Conservation (phyloP, 2,329 filamentous ascomycete species). For the Aureobasidium melanogenum region DNA sequence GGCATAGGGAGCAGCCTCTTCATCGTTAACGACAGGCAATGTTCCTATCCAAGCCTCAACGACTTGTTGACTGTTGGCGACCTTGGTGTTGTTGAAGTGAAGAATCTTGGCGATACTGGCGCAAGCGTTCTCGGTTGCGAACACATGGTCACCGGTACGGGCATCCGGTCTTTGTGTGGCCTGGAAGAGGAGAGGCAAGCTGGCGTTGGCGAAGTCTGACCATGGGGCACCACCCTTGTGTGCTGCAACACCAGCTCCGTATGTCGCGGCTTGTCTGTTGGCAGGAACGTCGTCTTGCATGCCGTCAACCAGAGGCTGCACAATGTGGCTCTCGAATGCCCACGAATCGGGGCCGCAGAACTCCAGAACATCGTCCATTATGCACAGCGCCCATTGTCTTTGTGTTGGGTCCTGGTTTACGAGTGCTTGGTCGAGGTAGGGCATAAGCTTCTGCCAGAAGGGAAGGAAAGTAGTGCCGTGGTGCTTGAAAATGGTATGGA, state of each 20-base stretch:
- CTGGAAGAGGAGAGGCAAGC: slow-evolving; percentile 75
- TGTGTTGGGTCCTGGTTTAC: slow-evolving; percentile 76
- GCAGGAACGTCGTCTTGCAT: slow-evolving; percentile 79
- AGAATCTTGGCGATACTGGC: slow-evolving; percentile 95
- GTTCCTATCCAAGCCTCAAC: slow-evolving; percentile 84
- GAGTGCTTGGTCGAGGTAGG: slow-evolving; percentile 80
- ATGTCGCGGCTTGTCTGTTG: slow-evolving; percentile 90
- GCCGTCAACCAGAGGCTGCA: slow-evolving; percentile 76
- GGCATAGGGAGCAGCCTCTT: slow-evolving; percentile 93
- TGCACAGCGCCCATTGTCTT: slow-evolving; percentile 97
- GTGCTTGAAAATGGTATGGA: slow-evolving; percentile 98
- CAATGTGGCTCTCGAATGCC: slow-evolving; percentile 77
- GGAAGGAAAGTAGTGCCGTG: slow-evolving; percentile 77
- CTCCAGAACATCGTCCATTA: slow-evolving; percentile 95
- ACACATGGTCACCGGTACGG: slow-evolving; percentile 85
- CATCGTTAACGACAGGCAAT: slow-evolving; percentile 84
- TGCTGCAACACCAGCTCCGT: slow-evolving; percentile 90
- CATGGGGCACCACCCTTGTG: slow-evolving; percentile 82
- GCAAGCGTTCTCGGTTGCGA: slow-evolving; percentile 94
- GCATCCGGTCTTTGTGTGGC: slow-evolving; percentile 73
- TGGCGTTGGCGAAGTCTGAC: slow-evolving; percentile 76
- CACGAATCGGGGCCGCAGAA: slow-evolving; percentile 88
- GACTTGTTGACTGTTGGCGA: slow-evolving; percentile 67
- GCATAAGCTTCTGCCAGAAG: slow-evolving; percentile 76
- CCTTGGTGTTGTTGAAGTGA: slow-evolving; percentile 73